Base-by-base conservation (phyloP, 768 basidiomycete genomes). In the Suillus subluteus region DNA sequence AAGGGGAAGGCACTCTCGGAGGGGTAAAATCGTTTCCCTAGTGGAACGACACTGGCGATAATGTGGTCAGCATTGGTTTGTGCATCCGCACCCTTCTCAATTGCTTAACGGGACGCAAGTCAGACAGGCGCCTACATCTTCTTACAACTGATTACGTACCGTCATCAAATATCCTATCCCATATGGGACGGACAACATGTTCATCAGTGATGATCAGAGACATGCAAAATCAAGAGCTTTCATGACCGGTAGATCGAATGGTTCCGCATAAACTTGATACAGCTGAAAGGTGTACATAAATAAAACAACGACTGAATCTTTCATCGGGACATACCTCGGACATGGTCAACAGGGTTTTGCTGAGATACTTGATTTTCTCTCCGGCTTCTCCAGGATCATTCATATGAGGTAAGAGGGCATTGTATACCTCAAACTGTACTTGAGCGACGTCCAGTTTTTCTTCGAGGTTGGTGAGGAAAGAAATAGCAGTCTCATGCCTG, bases 391-490 rank as follows among this genome's bases (percentile, higher is more conserved):
- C 85, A 15, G 86, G 85, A 66, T 91, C 87, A 67, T 84, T 80
- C 37, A 86, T 79, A 67, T 88, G 89, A 21, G 89, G 87, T 8
- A 82, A 74, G 18, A 95, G 82, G 13, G 82, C 80, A 69, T 92
- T 86, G 72, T 88, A 92, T 58, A 98, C 86, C 77, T 98, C 97
- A n/a, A 96, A 81, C 74, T 99, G 98, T 11, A 99, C 95, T 79
- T 97, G 92, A 7, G 96, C 94, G 32, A 99, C 98, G 54, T 99
- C 98, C 15, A 98, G 86, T 75, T 96, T 95, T 78, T 99, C 98
- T 81, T 98, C 96, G 23, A 98, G 82, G 70, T 94, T 91, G 0
- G 91, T 94, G n/a, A 97, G 85, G 82, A 99, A 98, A 61, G 94
- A 91, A 61, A 98, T 94, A n/a, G 94, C 94, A 38, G 90, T 91